Evolutionary conservation across 2,329 filamentous ascomycete species (phyloP).

Genomic region (Aspergillus terreus): DNA sequence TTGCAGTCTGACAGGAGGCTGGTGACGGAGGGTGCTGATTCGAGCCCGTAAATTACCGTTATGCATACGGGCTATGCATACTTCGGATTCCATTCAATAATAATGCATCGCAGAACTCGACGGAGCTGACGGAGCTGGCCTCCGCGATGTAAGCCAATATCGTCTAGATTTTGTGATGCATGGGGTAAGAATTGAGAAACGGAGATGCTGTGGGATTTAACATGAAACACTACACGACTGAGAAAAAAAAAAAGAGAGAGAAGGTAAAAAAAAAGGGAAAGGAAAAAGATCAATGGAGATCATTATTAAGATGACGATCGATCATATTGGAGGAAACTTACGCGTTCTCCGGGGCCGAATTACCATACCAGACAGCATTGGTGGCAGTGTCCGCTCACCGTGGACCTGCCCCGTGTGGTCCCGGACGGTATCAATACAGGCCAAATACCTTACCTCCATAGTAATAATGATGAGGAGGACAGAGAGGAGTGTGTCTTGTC

Average conservation of each 20-base stretch:
- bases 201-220: neutral
- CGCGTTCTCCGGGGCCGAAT: conserved; percentile 4
- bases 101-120: too few species aligned
- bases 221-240: neutral
- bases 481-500: neutral
- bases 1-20: conserved; percentile 12
- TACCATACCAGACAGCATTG: conserved; percentile 8
- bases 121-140: too few species aligned
- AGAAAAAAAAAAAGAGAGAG: neutral
- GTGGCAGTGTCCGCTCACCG: neutral
- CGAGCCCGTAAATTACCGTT: conserved; percentile 7
- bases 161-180: too few species aligned
- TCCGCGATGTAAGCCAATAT: too few species aligned
- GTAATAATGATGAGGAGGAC: too few species aligned
- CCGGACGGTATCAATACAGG: too few species aligned
- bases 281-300: neutral
- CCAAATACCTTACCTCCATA: too few species aligned
- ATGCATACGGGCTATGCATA: neutral
- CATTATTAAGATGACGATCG: conserved; percentile 9
- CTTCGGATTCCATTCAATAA: too few species aligned
- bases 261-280: neutral
- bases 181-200: neutral
- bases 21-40: neutral
- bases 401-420: neutral
- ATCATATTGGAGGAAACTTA: conserved; percentile 4